phyloP scores from a whole-genome alignment of 106 monocot species.

The Acanthochlamys bracteata region DNA sequence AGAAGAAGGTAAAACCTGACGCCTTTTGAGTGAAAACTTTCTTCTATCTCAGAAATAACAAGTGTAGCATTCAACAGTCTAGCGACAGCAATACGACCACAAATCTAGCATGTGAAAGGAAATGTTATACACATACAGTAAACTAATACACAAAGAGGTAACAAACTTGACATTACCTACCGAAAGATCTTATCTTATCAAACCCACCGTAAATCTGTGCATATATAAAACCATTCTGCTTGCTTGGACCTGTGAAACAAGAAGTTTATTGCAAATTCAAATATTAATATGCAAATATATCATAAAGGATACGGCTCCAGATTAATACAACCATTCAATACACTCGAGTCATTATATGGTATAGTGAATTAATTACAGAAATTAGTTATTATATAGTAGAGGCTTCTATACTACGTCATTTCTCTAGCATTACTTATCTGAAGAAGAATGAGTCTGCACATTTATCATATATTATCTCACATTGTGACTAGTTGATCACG shows the following conservation, averaged over 20 bases:
- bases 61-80: conserved; percentile 91
- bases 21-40: conserved; percentile 63
- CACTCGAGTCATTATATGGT: too few relatives aligned
- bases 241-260: conserved; percentile 43
- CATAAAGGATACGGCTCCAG: background rate
- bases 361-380: too few relatives aligned
- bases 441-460: too few relatives aligned
- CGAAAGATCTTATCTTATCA: conserved; percentile 75
- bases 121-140: conserved; percentile 8
- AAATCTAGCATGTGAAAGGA: conserved; percentile 54
- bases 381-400: too few relatives aligned
- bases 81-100: conserved; percentile 76
- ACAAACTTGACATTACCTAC: conserved; percentile 31
- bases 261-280: background rate
- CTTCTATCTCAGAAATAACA: conserved; percentile 88
- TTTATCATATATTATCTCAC: too few relatives aligned
- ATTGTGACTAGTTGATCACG: too few relatives aligned
- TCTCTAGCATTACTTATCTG: too few relatives aligned
- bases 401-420: too few relatives aligned
- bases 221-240: conserved; percentile 68
- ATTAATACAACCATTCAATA: background rate
- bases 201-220: conserved; percentile 87
- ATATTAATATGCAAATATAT: background rate
- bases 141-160: background rate
- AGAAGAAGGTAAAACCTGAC: conserved; percentile 41